These are phyloP conservation scores for Nectriaceae sp. DNA, from an alignment of 2,329 filamentous ascomycete genomes.

Conservation along the genomic window DNA sequence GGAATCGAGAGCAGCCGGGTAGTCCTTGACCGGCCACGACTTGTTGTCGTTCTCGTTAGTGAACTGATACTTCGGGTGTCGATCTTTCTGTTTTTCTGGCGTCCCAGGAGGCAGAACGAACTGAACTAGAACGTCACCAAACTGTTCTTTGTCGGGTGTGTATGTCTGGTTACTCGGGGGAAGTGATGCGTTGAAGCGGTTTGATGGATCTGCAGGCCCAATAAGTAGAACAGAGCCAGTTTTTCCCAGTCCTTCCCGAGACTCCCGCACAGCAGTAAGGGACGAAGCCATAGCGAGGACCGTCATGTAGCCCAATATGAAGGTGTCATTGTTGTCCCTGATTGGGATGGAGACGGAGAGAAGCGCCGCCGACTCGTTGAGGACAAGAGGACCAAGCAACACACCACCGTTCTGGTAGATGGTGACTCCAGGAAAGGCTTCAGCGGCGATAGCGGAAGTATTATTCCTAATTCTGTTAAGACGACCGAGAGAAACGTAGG, in stretches of 20 bases:
- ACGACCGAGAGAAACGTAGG: slow-evolving; percentile 53
- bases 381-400: slow-evolving; percentile 72
- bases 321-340: slow-evolving; percentile 59
- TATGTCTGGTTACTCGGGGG: slow-evolving; percentile 51
- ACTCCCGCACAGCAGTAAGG: slow-evolving; percentile 62
- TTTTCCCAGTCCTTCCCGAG: slow-evolving; percentile 68
- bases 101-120: slow-evolving; percentile 62
- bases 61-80: slow-evolving; percentile 43
- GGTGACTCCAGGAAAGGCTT: slow-evolving; percentile 51
- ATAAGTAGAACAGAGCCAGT: slow-evolving; percentile 73
- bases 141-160: slow-evolving; percentile 36
- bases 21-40: slow-evolving; percentile 62
- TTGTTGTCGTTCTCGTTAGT: slow-evolving; percentile 42
- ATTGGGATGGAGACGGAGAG: slow-evolving; percentile 82
- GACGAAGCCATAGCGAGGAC: slow-evolving; percentile 70
- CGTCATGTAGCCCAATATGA: slow-evolving; percentile 82
- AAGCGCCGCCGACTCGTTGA: slow-evolving; percentile 74
- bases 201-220: slow-evolving; percentile 66
- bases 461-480: slow-evolving; percentile 43
- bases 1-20: slow-evolving; percentile 62
- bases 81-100: slow-evolving; percentile 40
- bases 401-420: slow-evolving; percentile 58
- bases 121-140: slow-evolving; percentile 50
- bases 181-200: slow-evolving; percentile 56
- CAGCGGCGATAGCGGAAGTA: slow-evolving; percentile 46